Evolutionary conservation across 2,329 filamentous ascomycete species (phyloP), one percentile per base, ranked within the genome.

Genomic region (Botrytis aclada): DNA sequence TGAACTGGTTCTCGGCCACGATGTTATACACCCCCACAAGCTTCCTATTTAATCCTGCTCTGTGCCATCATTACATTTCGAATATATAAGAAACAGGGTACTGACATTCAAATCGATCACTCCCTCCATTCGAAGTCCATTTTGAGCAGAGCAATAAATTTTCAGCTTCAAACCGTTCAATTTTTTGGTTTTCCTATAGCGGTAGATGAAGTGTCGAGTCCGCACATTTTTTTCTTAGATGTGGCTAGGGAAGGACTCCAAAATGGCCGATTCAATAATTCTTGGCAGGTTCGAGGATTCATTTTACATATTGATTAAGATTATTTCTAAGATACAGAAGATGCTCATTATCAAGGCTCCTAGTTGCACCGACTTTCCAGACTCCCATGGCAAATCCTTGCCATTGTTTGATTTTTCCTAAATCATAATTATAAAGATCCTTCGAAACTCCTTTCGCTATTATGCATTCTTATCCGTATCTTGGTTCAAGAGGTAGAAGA

Each of bases 221-320:
- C 10, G 25, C 1, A 4, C 2, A n/a, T 54, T 16, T 3, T n/a
- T n/a, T n/a, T 54, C 25, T n/a, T n/a, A 14, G 25, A 0, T 25
- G 25, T 2, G 12, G 25, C 47, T 54, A 12, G 10, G 47, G 12
- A n/a, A 14, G 25, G 5, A n/a, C 25, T 54, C 25, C 25, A 7
- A n/a, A n/a, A 16, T 16, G 25, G 12, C 47, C 47, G 12, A 16
- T n/a, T 54, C 47, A 54, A n/a, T 16, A 4, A 12, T 54, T n/a
- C 47, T n/a, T n/a, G 5, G 1, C 6, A 54, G 25, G 4, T n/a
- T 2, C n/a, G 5, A n/a, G 2, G 12, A n/a, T n/a, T 16, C 12
- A n/a, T n/a, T n/a, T 16, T 7, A 54, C n/a, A n/a, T n/a, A 54
- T 54, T n/a, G 12, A 54, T 54, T n/a, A n/a, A 16, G 25, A 54